These are phyloP conservation scores for Diatrype stigma DNA, from an alignment of 2,329 filamentous ascomycete species.

Conservation along the genomic window DNA sequence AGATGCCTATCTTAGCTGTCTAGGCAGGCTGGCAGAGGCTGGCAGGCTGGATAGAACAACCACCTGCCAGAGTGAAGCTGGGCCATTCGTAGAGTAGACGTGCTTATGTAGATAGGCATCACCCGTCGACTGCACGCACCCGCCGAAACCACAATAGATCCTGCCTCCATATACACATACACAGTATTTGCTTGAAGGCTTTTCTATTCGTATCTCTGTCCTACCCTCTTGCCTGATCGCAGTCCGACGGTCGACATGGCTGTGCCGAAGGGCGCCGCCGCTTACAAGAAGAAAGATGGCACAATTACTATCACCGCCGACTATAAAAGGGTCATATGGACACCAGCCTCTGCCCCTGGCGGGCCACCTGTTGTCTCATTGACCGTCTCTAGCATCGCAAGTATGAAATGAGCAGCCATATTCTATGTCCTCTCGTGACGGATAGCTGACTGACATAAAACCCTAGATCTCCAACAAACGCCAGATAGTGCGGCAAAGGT, in stretches of 20 bases:
- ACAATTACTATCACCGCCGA: constrained; percentile 71
- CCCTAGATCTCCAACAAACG: constrained; percentile 85
- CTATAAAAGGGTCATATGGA: constrained; percentile 75
- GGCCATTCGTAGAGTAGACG: too few species aligned
- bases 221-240: neutral
- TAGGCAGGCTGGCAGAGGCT: too few species aligned
- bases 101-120: too few species aligned
- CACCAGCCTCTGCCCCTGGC: constrained; percentile 57
- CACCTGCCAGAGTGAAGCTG: too few species aligned
- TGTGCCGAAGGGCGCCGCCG: constrained; percentile 60
- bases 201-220: constrained; percentile 1
- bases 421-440: constrained; percentile 1
- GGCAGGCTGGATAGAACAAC: too few species aligned
- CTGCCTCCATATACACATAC: neutral
- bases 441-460: constrained; percentile 5
- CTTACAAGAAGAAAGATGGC: constrained; percentile 97
- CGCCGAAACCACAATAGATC: neutral
- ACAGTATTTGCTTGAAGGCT: too few species aligned
- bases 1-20: too few species aligned
- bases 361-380: constrained; percentile 66
- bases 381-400: constrained; percentile 72
- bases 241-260: constrained; percentile 41
- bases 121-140: too few species aligned
- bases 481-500: constrained; percentile 84
- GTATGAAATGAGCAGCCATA: constrained; percentile 44